Evolutionary conservation across 768 basidiomycete genomes (phyloP), one percentile per base, ranked within the genome.

Genomic region (Kwoniella newhampshirensis): DNA sequence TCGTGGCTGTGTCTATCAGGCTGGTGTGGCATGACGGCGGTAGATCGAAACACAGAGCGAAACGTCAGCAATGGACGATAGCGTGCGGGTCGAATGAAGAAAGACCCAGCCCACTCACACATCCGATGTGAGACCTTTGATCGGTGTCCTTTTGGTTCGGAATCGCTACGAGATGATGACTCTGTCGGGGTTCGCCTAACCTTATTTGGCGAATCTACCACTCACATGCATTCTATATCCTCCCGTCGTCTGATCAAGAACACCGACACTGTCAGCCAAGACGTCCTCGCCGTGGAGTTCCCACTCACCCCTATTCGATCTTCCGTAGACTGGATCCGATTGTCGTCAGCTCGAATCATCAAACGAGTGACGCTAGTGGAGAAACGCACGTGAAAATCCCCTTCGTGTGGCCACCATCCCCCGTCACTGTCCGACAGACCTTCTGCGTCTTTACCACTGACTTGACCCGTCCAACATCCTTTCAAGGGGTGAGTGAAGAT

Each of bases 401-500:
- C 80, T n/a, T 84, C 79, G 60, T 90, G 91, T 1, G 84, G 84
- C 91, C 91, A 94, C 69, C 90, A 79, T 47, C 86, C 84, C 27
- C 82, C 83, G 0, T 85, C 87, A 1, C 76, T 78, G 18, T 79
- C 75, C 1, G 82, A 84, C n/a, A 92, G 77, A 1, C 80, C 78
- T 45, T 70, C 71, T 3, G 81, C 77, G 18, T 86, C 71, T 2
- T 66, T 67, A 0, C 86, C 87, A 58, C 89, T 84, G 18, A 91
- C 76, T 11, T 88, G 68, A 0, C 86, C 64, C 4, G 59, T 59
- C 36, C 67, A 48, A 62, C 59, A 64, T 32, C 68, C 87, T 60
- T 85, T 82, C 0, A 94, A 78, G 0, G 88, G 88, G 66, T 91
- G 86, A 48, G 82, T 82, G 71, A 93, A 94, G 60, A 93, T 91